These are phyloP conservation scores for Elsinoe arachidis DNA, from an alignment of 2,329 filamentous ascomycete genomes.

Conservation along the genomic window DNA sequence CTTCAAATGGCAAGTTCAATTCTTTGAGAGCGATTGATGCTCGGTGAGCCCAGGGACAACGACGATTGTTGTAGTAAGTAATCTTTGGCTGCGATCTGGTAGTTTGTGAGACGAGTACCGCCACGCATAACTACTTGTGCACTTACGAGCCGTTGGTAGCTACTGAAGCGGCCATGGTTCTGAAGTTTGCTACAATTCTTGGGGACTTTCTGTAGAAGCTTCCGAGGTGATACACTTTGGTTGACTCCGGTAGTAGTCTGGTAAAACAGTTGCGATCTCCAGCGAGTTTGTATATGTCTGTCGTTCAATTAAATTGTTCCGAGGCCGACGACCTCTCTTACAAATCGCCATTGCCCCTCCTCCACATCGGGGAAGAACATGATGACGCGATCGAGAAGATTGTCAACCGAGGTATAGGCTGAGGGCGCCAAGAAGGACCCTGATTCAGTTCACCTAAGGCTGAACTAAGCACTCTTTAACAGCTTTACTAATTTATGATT, in stretches of 20 bases:
- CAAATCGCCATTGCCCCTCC: constrained; percentile 8
- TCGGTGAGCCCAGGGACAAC: constrained; percentile 67
- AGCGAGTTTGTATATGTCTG: not conserved
- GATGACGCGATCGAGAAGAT: not conserved
- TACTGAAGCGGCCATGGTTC: not conserved
- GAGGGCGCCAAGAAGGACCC: too few relatives aligned
- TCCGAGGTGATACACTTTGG: not conserved
- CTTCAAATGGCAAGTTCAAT: constrained; percentile 30
- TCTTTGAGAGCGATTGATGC: constrained; percentile 35
- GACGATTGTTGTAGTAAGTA: constrained; percentile 61
- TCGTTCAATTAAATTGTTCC: not conserved
- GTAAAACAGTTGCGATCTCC: not conserved
- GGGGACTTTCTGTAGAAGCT: too few relatives aligned
- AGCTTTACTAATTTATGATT: too few relatives aligned
- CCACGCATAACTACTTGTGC: not conserved
- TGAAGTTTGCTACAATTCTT: not conserved
- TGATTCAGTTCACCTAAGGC: too few relatives aligned
- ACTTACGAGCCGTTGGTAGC: constrained; percentile 9
- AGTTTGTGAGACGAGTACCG: not conserved
- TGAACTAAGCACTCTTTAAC: too few relatives aligned
- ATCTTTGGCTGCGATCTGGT: constrained; percentile 39
- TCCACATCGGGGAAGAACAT: not conserved
- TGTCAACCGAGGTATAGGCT: too few relatives aligned
- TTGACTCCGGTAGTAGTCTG: not conserved
- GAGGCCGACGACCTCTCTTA: not conserved